Conservation (phyloP, 345 rosid species). For the Salix udensis region DNA sequence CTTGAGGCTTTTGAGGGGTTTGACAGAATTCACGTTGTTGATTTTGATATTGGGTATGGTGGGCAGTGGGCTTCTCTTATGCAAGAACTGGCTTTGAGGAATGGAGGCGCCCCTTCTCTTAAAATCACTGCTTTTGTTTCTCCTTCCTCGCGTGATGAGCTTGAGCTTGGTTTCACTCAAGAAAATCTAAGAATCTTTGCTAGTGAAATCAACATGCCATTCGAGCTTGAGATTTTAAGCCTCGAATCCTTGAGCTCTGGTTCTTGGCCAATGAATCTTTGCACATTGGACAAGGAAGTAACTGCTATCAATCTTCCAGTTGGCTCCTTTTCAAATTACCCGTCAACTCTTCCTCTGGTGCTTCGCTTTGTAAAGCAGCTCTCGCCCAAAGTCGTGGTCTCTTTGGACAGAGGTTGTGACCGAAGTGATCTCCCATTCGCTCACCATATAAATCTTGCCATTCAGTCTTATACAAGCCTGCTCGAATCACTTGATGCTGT, state of each 20-base stretch:
- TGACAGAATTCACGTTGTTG: constrained; percentile 66
- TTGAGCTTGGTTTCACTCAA: constrained; percentile 63
- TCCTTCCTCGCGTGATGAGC: constrained; percentile 45
- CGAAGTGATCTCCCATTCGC: constrained; percentile 28
- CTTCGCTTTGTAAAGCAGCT: constrained; percentile 25
- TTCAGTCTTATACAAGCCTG: constrained; percentile 22
- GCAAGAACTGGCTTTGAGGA: constrained; percentile 72
- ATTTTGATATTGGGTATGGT: constrained; percentile 84
- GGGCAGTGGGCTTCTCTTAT: constrained; percentile 93
- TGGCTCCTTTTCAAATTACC: constrained; percentile 48
- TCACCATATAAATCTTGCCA: constrained; percentile 19
- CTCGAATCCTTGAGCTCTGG: constrained; percentile 52
- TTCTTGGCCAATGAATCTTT: constrained; percentile 38
- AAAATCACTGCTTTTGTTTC: constrained; percentile 72
- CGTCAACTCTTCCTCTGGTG: constrained; percentile 35
- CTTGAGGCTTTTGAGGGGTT: constrained; percentile 62
- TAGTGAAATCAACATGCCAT: constrained; percentile 55
- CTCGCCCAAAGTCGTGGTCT: constrained; percentile 26
- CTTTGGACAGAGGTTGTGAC: constrained; percentile 26
- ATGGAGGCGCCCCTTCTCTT: constrained; percentile 50
- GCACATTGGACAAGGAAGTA: constrained; percentile 42
- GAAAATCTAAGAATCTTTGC: constrained; percentile 74
- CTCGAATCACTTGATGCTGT: constrained; percentile 32
- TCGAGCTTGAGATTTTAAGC: constrained; percentile 61
- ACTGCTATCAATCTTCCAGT: constrained; percentile 73